Base-by-base conservation (phyloP, 306 rosid species). In the Canavalia ensiformis region DNA sequence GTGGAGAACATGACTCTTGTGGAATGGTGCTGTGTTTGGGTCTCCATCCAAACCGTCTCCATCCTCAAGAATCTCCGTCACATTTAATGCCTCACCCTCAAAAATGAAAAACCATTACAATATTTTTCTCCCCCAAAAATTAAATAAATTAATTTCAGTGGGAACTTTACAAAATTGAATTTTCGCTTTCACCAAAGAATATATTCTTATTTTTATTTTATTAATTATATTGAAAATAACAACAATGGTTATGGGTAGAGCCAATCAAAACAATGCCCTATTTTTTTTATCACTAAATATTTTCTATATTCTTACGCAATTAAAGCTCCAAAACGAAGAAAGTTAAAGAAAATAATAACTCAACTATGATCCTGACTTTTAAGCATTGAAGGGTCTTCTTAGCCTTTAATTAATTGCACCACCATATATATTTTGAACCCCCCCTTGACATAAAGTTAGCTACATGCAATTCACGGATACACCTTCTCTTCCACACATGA, bases 21-120 rank as follows among this genome's bases (percentile, higher is more conserved):
- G 29, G 76, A 42, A 3, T 6, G 55, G 66, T 57, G 56, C 11
- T 39, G 34, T 51, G 76, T 29, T 29, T 29, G 29, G 68, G 82
- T 70, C 75, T 77, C 70, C 74, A 70, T 76, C 78, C 11, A 33
- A 60, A 35, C 55, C 18, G 46, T 62, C 82, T 69, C 25, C 68
- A 60, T 69, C 68, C 45, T 54, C 8, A 79, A 74, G 55, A 74
- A 84, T 84, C 78, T 82, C 55, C 11, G 46, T 80, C 75, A 45
- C 52, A 51, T 76, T 47, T 70, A 70, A 60, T 70, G 60, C 9
- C 46, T 70, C 51, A 10, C 52, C 8, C 44, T 68, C 59, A 47
- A 29, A 68, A 65, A 81, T 9, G 8, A 37, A 45, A 18, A 74
- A 59, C 13, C 2, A 35, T 54, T 9, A 54, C 2, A 0, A 9